Conservation (phyloP, 2,329 filamentous ascomycete species). For the Sporothrix dimorphospora region DNA sequence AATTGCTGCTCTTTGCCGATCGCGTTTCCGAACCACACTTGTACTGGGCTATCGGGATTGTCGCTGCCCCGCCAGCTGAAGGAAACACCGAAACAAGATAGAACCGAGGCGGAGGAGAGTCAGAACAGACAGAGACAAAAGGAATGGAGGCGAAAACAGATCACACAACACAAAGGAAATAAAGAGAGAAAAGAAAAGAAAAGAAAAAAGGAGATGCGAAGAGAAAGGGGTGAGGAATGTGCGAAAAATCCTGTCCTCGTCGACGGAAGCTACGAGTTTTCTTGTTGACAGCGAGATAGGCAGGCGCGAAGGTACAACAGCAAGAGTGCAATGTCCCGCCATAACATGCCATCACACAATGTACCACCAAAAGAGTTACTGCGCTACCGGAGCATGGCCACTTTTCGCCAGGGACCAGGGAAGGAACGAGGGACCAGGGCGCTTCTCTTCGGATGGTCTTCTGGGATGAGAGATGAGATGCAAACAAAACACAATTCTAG, state of each 20-base stretch:
- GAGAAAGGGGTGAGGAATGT: constrained; percentile 13
- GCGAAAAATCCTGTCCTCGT: neutral
- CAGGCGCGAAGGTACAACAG: constrained; percentile 29
- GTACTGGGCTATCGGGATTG: neutral
- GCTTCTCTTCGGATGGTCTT: neutral
- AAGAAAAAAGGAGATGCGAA: constrained; percentile 11
- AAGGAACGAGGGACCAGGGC: constrained; percentile 12
- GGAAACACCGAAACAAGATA: neutral
- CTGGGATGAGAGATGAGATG: constrained; percentile 10
- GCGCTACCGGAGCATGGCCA: neutral
- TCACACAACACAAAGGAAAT: constrained; percentile 3
- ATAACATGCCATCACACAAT: constrained; percentile 27
- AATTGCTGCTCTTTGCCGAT: constrained; percentile 12
- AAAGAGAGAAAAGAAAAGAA: neutral
- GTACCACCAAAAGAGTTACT: constrained; percentile 21
- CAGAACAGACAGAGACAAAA: neutral
- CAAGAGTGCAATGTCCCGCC: constrained; percentile 27
- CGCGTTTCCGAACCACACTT: constrained; percentile 21
- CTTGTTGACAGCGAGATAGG: constrained; percentile 27
- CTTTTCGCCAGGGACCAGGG: constrained; percentile 18
- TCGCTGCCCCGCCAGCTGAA: constrained; percentile 2
- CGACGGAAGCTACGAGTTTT: constrained; percentile 8
- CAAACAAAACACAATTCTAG: constrained; percentile 11
- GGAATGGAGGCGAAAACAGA: constrained; percentile 15
- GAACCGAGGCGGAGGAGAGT: constrained; percentile 1